These are phyloP conservation scores for Earliella scabrosa DNA, from an alignment of 1,284 basidiomycete genomes.

Conservation along the genomic window DNA sequence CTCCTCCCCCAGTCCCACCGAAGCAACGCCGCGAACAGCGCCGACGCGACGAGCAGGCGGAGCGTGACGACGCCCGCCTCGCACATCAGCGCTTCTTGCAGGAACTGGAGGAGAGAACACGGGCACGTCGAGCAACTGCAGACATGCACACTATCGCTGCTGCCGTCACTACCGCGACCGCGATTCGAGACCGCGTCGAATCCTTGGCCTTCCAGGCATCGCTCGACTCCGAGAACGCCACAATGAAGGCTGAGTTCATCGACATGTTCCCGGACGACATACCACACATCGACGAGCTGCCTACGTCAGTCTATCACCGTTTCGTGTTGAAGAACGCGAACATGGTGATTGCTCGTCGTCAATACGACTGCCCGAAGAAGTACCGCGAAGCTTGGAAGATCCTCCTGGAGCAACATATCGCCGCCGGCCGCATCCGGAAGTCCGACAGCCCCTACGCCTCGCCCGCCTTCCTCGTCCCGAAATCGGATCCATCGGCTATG, in stretches of 20 bases:
- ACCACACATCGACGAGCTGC: constrained; percentile 22
- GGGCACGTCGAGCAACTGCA: background rate
- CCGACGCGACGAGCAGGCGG: background rate
- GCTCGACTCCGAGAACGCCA: background rate
- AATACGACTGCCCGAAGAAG: constrained; percentile 27
- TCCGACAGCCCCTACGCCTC: constrained; percentile 26
- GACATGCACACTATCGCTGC: background rate
- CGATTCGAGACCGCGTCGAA: background rate
- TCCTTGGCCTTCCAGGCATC: background rate
- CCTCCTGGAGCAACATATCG: constrained; percentile 21
- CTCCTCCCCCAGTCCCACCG: background rate
- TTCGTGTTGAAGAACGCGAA: constrained; percentile 27
- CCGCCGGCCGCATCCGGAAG: constrained; percentile 8
- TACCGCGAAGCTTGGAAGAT: constrained; percentile 23
- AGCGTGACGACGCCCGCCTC: background rate
- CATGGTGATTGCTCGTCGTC: constrained; percentile 15
- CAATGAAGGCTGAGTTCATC: background rate
- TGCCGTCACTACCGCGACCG: background rate
- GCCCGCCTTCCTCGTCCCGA: constrained; percentile 43
- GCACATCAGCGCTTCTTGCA: background rate
- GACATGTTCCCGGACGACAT: constrained; percentile 19
- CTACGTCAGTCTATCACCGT: constrained; percentile 19
- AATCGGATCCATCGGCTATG: constrained; percentile 36
- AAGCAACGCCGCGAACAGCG: background rate
- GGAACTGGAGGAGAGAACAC: background rate